Evolutionary conservation across 805 yeast species (phyloP), one percentile per base, ranked within the genome.

Genomic region (Lipomyces mesembrius): DNA sequence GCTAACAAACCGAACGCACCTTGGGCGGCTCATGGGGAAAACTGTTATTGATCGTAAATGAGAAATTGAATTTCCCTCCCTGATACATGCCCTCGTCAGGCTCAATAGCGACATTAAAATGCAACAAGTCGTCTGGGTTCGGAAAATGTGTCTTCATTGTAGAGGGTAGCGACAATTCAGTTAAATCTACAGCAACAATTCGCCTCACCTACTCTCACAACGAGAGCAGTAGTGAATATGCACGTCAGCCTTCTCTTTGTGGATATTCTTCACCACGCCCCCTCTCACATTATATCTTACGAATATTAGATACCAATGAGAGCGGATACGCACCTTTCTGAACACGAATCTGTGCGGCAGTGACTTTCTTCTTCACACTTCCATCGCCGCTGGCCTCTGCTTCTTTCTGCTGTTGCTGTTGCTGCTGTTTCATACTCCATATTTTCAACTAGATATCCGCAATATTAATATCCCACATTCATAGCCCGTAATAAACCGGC

Each of bases 1-100:
- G 39, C 51, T 20, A 55, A 17, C 49, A 43, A 43, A 43, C 0
- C 20, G 6, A 49, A 22, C 71, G 83, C 63, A 92, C 92, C 75
- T 87, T 90, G 9, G 99, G 99, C 8, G 98, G 92, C 60, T 90
- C 95, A 65, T 93, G 95, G 1, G 99, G 99, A 78, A 88, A 94
- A 71, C 87, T 88, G 53, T 86, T 87, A 59, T 86, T 85, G 53
- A 93, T 82, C 39, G 79, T 81, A 57, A 93, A 85, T n/a, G 81
- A 80, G 77, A 94, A 94, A 25, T 76, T 76, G 78, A 94, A 91
- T n/a, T 67, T 72, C 0, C 97, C 97, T n/a, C 83, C 81, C 57
- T 79, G 75, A 74, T 91, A 91, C 74, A 83, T 83, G 6, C 97
- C 97, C 73, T 88, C 89, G 63, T 83, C 87, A 1, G 97, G 97